These are phyloP conservation scores for Chenopodium suecicum DNA, from an alignment of 148 eudicot genomes.

Conservation along the genomic window DNA sequence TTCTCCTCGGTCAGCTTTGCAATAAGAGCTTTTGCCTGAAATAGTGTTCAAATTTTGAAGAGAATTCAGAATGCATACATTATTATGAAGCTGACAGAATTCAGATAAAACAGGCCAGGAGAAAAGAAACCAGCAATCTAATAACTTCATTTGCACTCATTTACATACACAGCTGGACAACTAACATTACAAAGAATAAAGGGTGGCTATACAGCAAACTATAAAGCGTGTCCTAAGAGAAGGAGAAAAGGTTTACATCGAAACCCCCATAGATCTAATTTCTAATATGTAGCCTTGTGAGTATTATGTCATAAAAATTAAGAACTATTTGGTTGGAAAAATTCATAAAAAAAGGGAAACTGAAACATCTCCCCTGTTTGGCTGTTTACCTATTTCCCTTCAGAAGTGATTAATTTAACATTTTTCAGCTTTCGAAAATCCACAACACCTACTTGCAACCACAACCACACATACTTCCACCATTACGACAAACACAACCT, in stretches of 20 bases:
- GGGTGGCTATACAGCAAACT: neutral
- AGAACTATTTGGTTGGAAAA: neutral
- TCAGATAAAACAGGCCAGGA: neutral
- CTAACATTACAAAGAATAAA: no score
- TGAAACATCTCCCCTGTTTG: no score
- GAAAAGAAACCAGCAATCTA: neutral
- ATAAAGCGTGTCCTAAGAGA: neutral
- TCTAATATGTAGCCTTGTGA: neutral
- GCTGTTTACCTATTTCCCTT: no score
- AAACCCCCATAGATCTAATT: neutral
- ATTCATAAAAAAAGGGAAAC: no score
- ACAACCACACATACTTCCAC: no score
- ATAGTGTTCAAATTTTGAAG: neutral
- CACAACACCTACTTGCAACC: no score
- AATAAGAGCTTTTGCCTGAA: constrained; percentile 55
- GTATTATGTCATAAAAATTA: neutral
- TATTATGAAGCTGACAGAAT: neutral
- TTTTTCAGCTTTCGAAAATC: no score
- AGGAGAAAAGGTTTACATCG: neutral
- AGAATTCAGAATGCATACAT: neutral
- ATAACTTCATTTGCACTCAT: neutral
- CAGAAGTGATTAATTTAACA: no score
- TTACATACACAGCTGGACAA: neutral
- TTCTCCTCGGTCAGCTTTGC: constrained; percentile 65
- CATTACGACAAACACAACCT: no score